Conservation (phyloP, 306 rosid genomes). For the Cucurbita maxima region DNA sequence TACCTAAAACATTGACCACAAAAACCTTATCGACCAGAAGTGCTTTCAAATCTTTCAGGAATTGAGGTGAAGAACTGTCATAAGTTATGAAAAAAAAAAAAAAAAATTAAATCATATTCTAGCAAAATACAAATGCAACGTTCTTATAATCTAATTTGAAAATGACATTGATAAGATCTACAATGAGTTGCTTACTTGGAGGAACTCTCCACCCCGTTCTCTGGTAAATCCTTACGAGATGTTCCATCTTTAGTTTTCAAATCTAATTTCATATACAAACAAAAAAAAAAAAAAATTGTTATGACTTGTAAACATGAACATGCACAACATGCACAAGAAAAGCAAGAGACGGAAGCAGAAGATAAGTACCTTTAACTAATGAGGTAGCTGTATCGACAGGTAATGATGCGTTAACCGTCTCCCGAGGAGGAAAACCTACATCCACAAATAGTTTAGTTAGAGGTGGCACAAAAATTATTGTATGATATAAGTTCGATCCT, state of each 20-base stretch:
- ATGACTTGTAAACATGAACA: not conserved
- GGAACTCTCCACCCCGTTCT: not conserved
- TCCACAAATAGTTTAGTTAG: not conserved
- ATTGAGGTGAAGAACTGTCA: constrained; percentile 11
- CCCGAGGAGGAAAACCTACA: constrained; percentile 26
- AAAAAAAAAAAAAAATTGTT: too few relatives aligned
- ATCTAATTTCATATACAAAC: not conserved
- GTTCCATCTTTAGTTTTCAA: not conserved
- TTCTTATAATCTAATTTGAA: too few relatives aligned
- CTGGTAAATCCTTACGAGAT: not conserved
- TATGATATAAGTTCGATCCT: not conserved
- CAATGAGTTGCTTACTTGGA: not conserved
- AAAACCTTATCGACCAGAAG: constrained; percentile 57
- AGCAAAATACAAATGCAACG: too few relatives aligned
- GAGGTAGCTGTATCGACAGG: constrained; percentile 18
- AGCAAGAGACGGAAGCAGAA: not conserved
- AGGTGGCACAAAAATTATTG: not conserved
- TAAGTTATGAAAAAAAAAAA: not conserved
- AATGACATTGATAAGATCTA: too few relatives aligned
- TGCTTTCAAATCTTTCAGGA: constrained; percentile 43
- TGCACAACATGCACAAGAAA: not conserved
- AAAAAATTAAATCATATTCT: not conserved
- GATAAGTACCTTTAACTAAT: constrained; percentile 35
- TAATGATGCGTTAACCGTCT: constrained; percentile 15
- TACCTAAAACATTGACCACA: constrained; percentile 64